A percentile compares a stretch with the other conserved stretches of the same genome.
Evolutionary conservation across 495 filamentous ascomycete genomes (phyloP).

Genomic region (Chaetomidium leptoderma): DNA sequence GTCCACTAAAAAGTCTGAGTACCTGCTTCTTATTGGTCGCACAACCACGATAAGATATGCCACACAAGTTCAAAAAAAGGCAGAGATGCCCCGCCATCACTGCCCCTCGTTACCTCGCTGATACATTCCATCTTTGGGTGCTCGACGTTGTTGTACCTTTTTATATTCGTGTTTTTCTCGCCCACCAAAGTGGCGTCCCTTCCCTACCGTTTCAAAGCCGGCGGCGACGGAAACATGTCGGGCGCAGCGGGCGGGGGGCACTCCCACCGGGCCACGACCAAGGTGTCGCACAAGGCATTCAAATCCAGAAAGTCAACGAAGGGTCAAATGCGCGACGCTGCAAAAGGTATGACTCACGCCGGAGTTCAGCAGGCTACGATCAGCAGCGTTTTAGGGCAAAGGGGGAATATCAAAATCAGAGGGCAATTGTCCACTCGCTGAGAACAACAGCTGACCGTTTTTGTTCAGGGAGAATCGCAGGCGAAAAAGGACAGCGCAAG

Average conservation of each 20-base stretch:
- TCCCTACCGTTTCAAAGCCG: constrained; percentile 83
- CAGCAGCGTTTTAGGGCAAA: background rate
- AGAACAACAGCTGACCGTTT: background rate
- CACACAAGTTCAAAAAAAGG: constrained; percentile 29
- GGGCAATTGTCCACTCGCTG: background rate
- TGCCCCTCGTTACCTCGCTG: constrained; percentile 13
- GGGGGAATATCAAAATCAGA: background rate
- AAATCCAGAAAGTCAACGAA: constrained; percentile 90
- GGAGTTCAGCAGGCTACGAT: background rate
- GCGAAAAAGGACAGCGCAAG: constrained; percentile 63
- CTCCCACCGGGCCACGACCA: constrained; percentile 89
- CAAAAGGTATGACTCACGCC: constrained; percentile 61
- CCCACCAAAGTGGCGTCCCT: constrained; percentile 58
- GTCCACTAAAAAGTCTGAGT: constrained; percentile 30
- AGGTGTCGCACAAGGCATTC: constrained; percentile 77
- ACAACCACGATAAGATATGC: constrained; percentile 28
- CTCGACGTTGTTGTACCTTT: background rate
- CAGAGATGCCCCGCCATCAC: constrained; percentile 31
- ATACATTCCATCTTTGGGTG: constrained; percentile 2
- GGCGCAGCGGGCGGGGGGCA: constrained; percentile 55
- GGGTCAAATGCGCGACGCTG: constrained; percentile 69
- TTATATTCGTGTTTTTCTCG: background rate
- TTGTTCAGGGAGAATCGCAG: constrained; percentile 39
- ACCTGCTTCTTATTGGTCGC: constrained; percentile 18
- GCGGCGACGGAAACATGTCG: constrained; percentile 63